Evolutionary conservation across 192 early-diverging fungal species (phyloP), one percentile per base, ranked within the genome.

Genomic region (Coemansia umbellata): DNA sequence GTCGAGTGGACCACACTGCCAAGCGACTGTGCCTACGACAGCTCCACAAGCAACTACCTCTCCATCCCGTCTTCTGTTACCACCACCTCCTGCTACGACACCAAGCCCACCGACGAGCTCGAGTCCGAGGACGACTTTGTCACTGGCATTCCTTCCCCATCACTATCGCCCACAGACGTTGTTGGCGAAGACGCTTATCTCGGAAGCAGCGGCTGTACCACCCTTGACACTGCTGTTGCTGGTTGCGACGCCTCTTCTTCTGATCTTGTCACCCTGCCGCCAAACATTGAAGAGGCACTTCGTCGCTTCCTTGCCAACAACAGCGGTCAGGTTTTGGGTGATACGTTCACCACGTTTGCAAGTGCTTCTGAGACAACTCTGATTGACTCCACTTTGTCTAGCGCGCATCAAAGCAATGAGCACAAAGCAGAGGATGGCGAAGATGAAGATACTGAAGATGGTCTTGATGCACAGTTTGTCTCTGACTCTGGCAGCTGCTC

Each of bases 271-370:
- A 56, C 54, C 11, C 22, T 67, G 13, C 66, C 72, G 15, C 49
- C 57, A 10, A 66, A 44, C 35, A 75, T 75, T 21, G 72, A 75
- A 1, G 72, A 75, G 26, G 66, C 72, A 14, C 60, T 75, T 1
- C 60, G 65, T 10, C 72, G 72, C 52, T 51, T 75, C 43, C 53
- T 75, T 41, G 59, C 60, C 17, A 68, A 58, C 66, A 53, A 50
- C 23, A 75, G 48, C 49, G 55, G 48, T 39, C 65, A 75, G 61
- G 42, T 57, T 24, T 32, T 75, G 39, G 61, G 72, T 54, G 55
- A 67, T 13, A 68, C 64, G 27, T 75, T 75, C 21, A 63, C 72
- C 3, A 68, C 72, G 3, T 75, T 75, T 64, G 60, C 65, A 1
- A 45, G 28, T 45, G 23, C 43, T 19, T 45, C 43, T 45, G 43